phyloP scores from a whole-genome alignment of 805 yeast species.

The Kodamaea kakaduensis region DNA sequence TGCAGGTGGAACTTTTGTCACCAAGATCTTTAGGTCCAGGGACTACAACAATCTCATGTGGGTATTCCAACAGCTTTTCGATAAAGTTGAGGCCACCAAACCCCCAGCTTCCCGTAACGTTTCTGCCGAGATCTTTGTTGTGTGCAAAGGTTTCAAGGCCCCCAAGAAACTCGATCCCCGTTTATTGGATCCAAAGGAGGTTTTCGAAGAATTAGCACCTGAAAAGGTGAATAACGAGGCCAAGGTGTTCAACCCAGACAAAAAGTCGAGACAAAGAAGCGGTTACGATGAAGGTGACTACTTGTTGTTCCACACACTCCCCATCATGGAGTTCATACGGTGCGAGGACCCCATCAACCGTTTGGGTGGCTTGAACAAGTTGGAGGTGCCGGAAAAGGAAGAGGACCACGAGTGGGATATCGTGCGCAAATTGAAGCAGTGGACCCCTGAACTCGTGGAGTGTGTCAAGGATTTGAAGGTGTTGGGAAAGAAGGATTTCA shows the following conservation, averaged over 20 bases:
- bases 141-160: slow-evolving; percentile 92
- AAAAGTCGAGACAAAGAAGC: slow-evolving; percentile 82
- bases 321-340: slow-evolving; percentile 76
- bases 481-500: slow-evolving; percentile 90
- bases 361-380: slow-evolving; percentile 68
- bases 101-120: slow-evolving; percentile 99
- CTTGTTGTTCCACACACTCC: slow-evolving; percentile 61
- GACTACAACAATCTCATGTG: slow-evolving; percentile 96
- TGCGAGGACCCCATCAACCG: slow-evolving; percentile 79
- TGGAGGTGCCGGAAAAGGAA: slow-evolving; percentile 49
- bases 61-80: slow-evolving; percentile 95
- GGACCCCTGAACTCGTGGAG: slow-evolving; percentile 73
- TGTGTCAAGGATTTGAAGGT: slow-evolving; percentile 91
- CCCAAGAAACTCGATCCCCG: slow-evolving; percentile 94
- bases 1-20: slow-evolving; percentile 92
- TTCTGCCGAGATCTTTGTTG: slow-evolving; percentile 98
- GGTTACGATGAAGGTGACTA: slow-evolving; percentile 97
- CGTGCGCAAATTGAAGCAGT: slow-evolving; percentile 66
- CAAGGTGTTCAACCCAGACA: slow-evolving; percentile 91
- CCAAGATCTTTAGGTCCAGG: slow-evolving; percentile 97
- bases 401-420: slow-evolving; percentile 66
- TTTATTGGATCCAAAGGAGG: slow-evolving; percentile 85
- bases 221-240: slow-evolving; percentile 78
- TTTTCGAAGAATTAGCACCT: slow-evolving; percentile 80
- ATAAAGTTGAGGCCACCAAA: slow-evolving; percentile 96